Evolutionary conservation across 176 grass and related monocot species (phyloP), one percentile per base, ranked within the genome.

Genomic region (Tuctoria greenei): DNA sequence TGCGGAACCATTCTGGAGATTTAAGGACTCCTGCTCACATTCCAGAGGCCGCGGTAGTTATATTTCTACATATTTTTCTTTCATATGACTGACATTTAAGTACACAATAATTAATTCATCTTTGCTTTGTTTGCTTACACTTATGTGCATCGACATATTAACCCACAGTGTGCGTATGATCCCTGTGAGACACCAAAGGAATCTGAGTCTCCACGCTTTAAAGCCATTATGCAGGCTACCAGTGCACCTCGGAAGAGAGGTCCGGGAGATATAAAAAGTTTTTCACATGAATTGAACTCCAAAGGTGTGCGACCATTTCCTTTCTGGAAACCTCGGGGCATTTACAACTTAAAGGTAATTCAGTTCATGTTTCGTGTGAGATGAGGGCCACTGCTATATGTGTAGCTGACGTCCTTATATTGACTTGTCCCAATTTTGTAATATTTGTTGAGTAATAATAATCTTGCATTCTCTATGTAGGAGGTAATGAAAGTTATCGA

Each of bases 161-260:
- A 82, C 81, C 40, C 36, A 75, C 89, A 99, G 95, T 73, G 61
- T 52, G 72, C 89, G 74, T 95, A 91, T 88, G 95, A 99, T 92
- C 73, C 95, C 39, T 95, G 86, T 73, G 95, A 95, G 84, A 99
- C 91, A 69, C 95, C 95, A 80, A 99, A 94, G 78, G 95, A 99
- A 82, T 99, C 95, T 0, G 95, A 99, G 74, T 99, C 95, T 74
- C 95, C 95, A 56, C 95, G 95, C 65, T 99, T 99, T 86, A 99
- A 99, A 80, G 95, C 89, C 70, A 99, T 95, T 81, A 99, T 99
- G 92, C 95, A 99, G 86, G 92, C 95, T 44, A 99, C 95, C 27
- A 99, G 95, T 86, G 95, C 89, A 67, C 95, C 95, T 8, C 92
- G 92, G 80, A 99, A 99, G 87, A 95, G 88, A 84, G 68, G 71